Percentiles rank a stretch among this genome's conserved stretches.
These are phyloP conservation scores for Talaromyces verruculosus DNA, from an alignment of 2,329 filamentous ascomycete species.

Conservation along the genomic window DNA sequence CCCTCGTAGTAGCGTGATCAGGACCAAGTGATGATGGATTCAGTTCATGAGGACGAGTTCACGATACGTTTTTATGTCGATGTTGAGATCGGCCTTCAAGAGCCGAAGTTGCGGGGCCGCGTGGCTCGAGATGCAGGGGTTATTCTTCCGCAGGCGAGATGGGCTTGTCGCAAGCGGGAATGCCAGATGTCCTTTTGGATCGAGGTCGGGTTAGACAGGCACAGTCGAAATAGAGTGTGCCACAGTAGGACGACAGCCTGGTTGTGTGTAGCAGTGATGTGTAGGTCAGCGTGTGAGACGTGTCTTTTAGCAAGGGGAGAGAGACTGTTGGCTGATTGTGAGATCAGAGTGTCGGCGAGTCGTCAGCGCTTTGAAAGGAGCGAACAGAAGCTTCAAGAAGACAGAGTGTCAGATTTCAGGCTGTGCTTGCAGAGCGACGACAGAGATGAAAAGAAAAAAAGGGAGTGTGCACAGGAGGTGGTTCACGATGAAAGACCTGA, in stretches of 20 bases:
- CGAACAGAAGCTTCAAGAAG: background rate
- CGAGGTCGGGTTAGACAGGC: background rate
- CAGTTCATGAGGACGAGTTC: slow-evolving; percentile 8
- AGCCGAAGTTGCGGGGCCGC: slow-evolving; percentile 14
- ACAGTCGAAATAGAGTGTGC: background rate
- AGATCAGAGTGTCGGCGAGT: background rate
- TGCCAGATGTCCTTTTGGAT: slow-evolving; percentile 17
- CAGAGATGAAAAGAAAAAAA: background rate
- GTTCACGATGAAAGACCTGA: background rate
- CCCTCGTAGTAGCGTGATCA: slow-evolving; percentile 2
- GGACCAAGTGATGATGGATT: background rate
- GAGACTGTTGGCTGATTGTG: background rate
- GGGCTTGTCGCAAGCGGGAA: slow-evolving; percentile 7
- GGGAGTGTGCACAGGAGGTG: background rate
- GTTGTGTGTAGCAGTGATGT: background rate
- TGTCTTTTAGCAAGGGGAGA: background rate
- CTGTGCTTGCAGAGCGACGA: background rate
- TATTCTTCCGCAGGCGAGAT: slow-evolving; percentile 6
- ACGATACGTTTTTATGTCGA: background rate
- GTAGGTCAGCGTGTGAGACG: background rate
- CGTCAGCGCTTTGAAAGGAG: background rate
- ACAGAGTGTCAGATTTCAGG: background rate
- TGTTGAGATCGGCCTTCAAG: slow-evolving; percentile 9
- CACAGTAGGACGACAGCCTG: background rate
- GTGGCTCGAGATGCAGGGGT: slow-evolving; percentile 15